Evolutionary conservation across 1,139 yeast species (phyloP), one percentile per base, ranked within the genome.

Genomic region (Diutina scorzettiae): DNA sequence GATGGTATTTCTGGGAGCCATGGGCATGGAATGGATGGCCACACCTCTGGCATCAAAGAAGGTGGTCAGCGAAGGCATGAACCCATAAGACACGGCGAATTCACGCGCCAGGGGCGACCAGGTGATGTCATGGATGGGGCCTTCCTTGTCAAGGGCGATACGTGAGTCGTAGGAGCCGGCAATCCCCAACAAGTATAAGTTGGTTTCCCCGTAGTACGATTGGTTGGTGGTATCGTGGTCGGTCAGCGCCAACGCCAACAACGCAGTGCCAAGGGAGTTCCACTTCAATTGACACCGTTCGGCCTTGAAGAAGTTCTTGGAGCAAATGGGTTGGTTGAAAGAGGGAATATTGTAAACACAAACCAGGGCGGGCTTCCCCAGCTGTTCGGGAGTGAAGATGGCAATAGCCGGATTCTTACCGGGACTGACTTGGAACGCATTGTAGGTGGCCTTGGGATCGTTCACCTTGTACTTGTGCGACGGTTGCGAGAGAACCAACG

Each of bases 71-170:
- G 96, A 86, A 2, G 99, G 99, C 98, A 93, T 93, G 62, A 75
- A 89, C 30, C 98, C 99, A 57, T 89, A 89, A 47, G 84, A 87
- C 42, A 91, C 98, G 46, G 96, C 97, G 66, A 93, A 93, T 65
- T 91, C 97, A 53, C 96, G 75, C 18, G 96, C 86, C 43, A 89
- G 79, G 46, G 97, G 96, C 24, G 96, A 83, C 99, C 99, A 93
- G 28, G 94, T 81, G 50, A 91, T 83, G 59, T 91, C 98, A 63
- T 93, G 96, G 51, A 93, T 87, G 40, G 98, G 97, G 23, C 98
- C 98, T 54, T 86, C 95, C 55, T 84, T 81, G 48, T 83, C 86
- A 53, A 93, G 76, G 46, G 79, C 76, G 53, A 93, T 89, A 55
- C 96, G 73, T 9, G 29, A 23, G 55, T 91, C 95, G 56, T 85